phyloP scores from a whole-genome alignment of 306 rosid genomes.

The Urtica urens region DNA sequence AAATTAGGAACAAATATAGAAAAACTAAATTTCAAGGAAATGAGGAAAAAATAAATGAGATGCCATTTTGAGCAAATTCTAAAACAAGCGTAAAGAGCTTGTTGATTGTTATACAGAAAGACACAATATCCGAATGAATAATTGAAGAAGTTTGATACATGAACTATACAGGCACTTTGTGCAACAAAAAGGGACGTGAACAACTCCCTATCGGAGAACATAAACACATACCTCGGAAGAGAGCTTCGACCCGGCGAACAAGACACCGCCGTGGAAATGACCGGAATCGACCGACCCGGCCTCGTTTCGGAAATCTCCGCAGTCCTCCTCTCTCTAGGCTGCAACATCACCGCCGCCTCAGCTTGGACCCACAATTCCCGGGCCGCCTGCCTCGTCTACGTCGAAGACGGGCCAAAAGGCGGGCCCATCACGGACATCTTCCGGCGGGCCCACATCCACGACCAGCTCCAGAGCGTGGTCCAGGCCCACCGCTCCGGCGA shows the following conservation, averaged over 20 bases:
- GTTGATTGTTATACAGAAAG: too few species aligned
- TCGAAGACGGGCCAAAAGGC: conserved; percentile 40
- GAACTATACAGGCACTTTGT: conserved; percentile 63
- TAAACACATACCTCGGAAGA: conserved; percentile 11
- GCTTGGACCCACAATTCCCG: conserved; percentile 74
- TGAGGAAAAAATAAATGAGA: too few species aligned
- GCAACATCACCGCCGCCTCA: conserved; percentile 38
- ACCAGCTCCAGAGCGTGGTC: conserved; percentile 46
- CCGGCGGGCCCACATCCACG: conserved; percentile 40
- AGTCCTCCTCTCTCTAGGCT: conserved; percentile 45
- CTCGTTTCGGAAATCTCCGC: conserved; percentile 66
- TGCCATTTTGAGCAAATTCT: too few species aligned
- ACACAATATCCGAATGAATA: too few species aligned
- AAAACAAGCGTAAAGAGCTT: too few species aligned
- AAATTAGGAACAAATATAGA: too few species aligned
- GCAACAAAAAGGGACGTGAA: conserved; percentile 28
- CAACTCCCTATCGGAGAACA: conserved; percentile 13
- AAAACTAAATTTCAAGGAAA: too few species aligned
- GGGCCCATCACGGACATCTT: conserved; percentile 51
- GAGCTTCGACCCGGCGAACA: conserved; percentile 17
- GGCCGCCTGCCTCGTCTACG: conserved; percentile 45
- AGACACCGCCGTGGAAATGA: conserved; percentile 59
- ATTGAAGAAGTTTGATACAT: too few species aligned
- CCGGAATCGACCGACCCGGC: conserved; percentile 60
- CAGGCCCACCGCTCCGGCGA: conserved; percentile 44